Conservation (phyloP, 2,329 filamentous ascomycete species). For the Septoria linicola region DNA sequence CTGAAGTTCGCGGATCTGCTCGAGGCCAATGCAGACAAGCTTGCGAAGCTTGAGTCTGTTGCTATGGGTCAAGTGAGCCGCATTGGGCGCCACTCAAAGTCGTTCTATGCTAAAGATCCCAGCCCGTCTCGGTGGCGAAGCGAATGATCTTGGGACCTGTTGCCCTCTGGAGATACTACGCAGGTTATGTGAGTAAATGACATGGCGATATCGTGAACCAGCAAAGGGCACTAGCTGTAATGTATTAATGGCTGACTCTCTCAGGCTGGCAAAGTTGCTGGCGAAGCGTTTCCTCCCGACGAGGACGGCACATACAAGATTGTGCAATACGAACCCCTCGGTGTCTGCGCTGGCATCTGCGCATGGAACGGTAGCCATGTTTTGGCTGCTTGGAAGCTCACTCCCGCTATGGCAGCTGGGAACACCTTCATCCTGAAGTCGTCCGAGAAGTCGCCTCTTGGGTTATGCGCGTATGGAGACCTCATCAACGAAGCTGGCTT, state of each 20-base stretch:
- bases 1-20: too few species aligned
- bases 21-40: too few species aligned
- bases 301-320: constrained; percentile 28
- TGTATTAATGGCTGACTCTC: too few species aligned
- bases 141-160: constrained; percentile 33
- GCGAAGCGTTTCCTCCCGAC: constrained; percentile 30
- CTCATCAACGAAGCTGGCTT: constrained; percentile 50
- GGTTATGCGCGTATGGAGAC: constrained; percentile 43
- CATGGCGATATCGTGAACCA: too few species aligned
- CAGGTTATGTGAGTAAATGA: too few species aligned
- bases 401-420: constrained; percentile 60
- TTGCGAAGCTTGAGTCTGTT: constrained; percentile 58
- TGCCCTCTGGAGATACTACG: constrained; percentile 33
- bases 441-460: constrained; percentile 62
- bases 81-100: too few species aligned
- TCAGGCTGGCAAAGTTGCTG: constrained; percentile 32
- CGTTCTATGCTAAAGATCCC: not conserved
- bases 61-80: constrained; percentile 52
- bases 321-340: constrained; percentile 62
- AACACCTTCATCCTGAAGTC: constrained; percentile 60
- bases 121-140: constrained; percentile 37
- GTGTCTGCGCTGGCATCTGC: constrained; percentile 71
- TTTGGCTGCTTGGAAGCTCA: constrained; percentile 46
- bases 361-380: constrained; percentile 39
- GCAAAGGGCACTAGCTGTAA: too few species aligned